phyloP scores from a whole-genome alignment of 192 early-diverging fungal species.

The Mortierella claussenii region DNA sequence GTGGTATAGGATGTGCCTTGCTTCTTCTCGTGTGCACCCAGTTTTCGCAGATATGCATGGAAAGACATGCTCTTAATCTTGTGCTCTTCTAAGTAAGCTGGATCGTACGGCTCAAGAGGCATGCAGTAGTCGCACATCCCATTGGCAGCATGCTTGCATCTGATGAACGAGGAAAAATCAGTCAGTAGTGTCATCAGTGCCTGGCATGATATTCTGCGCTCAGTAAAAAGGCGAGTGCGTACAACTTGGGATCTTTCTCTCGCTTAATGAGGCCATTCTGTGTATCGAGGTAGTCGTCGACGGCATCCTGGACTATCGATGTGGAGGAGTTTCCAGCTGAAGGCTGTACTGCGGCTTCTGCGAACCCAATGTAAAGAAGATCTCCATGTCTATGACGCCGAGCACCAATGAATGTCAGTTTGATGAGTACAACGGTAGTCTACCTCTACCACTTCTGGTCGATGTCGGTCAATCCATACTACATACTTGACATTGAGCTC shows the following conservation, averaged over 20 bases:
- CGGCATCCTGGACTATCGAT: slow-evolving; percentile 68
- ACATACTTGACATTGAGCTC: slow-evolving; percentile 55
- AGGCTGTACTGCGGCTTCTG: slow-evolving; percentile 36
- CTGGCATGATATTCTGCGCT: too few species aligned
- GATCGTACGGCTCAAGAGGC: slow-evolving; percentile 93
- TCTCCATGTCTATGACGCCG: slow-evolving; percentile 57
- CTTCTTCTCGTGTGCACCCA: slow-evolving; percentile 76
- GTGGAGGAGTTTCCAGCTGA: slow-evolving; percentile 3
- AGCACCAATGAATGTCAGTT: too few species aligned
- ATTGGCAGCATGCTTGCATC: slow-evolving; percentile 80
- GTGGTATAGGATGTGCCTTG: slow-evolving; percentile 62
- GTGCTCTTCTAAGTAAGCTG: slow-evolving; percentile 86
- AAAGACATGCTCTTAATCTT: slow-evolving; percentile 99
- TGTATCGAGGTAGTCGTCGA: slow-evolving; percentile 86
- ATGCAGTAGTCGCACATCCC: slow-evolving; percentile 97
- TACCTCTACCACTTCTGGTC: too few species aligned
- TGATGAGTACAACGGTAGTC: too few species aligned
- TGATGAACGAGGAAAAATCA: slow-evolving; percentile 19
- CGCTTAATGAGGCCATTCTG: slow-evolving; percentile 87
- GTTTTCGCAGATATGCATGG: slow-evolving; percentile 86
- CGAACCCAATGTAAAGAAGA: slow-evolving; percentile 60
- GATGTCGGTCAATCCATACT: too few species aligned
- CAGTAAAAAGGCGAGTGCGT: too few species aligned
- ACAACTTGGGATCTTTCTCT: slow-evolving; percentile 82
- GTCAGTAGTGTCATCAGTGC: neutral